These are phyloP conservation scores for Pistacia integerrima DNA, from an alignment of 345 rosid genomes.

Conservation along the genomic window DNA sequence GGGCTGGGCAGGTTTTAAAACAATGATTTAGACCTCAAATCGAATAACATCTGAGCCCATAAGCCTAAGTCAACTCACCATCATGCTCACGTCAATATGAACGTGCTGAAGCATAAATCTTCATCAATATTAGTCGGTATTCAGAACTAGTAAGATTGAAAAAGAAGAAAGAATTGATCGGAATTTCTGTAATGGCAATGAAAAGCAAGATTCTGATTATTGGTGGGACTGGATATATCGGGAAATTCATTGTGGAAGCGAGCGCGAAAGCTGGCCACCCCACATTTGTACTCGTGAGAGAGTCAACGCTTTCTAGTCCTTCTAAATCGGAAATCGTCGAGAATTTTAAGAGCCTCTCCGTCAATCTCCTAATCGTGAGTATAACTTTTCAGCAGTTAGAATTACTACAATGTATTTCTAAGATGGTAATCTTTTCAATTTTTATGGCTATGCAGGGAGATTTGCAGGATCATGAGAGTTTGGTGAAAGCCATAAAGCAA, in stretches of 20 bases:
- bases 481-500: constrained; percentile 55
- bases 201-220: constrained; percentile 19
- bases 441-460: constrained; percentile 43
- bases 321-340: constrained; percentile 2
- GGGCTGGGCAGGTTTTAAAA: no score
- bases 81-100: no score
- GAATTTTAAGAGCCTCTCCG: constrained; percentile 17
- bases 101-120: no score
- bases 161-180: not conserved
- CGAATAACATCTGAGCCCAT: no score
- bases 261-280: constrained; percentile 23
- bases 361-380: constrained; percentile 4
- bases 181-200: not conserved
- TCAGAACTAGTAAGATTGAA: no score
- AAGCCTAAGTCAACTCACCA: no score
- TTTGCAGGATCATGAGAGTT: constrained; percentile 48
- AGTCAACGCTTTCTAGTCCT: constrained; percentile 9
- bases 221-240: constrained; percentile 24
- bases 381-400: not conserved
- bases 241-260: constrained; percentile 21
- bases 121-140: no score
- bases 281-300: constrained; percentile 18
- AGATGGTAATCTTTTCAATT: not conserved
- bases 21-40: no score
- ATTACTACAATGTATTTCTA: no score